These are phyloP conservation scores for Aureobasidium zeae DNA, from an alignment of 2,329 filamentous ascomycete genomes.

Conservation along the genomic window DNA sequence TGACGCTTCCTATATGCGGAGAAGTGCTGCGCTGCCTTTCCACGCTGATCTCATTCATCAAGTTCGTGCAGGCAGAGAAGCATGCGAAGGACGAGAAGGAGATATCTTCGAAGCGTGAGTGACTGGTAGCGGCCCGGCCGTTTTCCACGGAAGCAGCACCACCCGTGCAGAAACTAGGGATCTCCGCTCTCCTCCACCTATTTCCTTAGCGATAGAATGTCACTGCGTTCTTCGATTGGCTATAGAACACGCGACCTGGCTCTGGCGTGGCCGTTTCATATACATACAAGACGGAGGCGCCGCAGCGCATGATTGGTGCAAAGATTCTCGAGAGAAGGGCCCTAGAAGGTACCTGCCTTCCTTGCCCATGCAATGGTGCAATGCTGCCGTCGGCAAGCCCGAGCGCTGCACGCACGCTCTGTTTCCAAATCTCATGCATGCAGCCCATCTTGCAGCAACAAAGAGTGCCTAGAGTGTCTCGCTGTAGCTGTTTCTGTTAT, in stretches of 20 bases:
- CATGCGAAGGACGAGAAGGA: too few relatives aligned
- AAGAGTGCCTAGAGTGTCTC: background rate
- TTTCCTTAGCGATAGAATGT: too few relatives aligned
- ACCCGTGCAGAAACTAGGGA: too few relatives aligned
- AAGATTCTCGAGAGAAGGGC: background rate
- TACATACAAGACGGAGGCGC: background rate
- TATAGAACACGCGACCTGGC: conserved; percentile 6
- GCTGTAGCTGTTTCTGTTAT: background rate
- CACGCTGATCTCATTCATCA: too few relatives aligned
- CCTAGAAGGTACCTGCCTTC: background rate
- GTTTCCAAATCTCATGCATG: conserved; percentile 13
- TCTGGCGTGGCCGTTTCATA: conserved; percentile 9
- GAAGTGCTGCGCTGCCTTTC: too few relatives aligned
- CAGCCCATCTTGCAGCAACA: background rate
- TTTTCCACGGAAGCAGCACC: too few relatives aligned
- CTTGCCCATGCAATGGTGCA: too few relatives aligned
- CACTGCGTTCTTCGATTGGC: background rate
- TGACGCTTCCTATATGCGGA: background rate
- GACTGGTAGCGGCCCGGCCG: conserved; percentile 1
- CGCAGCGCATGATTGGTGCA: conserved; percentile 1
- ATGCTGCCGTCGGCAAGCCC: conserved; percentile 12
- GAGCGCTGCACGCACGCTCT: background rate
- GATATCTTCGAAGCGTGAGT: conserved; percentile 5
- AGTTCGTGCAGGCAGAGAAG: too few relatives aligned
- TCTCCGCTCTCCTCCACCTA: conserved; percentile 5